Base-by-base conservation (phyloP, 106 monocot genomes). In the Dactylorhiza incarnata region DNA sequence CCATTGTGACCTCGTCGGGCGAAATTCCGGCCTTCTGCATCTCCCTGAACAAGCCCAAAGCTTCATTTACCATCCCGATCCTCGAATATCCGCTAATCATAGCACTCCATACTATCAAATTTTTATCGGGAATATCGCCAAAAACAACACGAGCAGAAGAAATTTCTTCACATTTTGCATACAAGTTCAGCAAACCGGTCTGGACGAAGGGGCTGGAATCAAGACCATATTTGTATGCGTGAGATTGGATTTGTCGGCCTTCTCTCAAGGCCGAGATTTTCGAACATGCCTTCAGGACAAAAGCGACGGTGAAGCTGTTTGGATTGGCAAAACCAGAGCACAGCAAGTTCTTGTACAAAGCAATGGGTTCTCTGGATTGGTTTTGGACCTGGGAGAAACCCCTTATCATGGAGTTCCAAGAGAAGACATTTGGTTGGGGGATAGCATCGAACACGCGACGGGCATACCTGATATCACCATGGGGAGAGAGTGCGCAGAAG, bases 1-100 rank as follows among this genome's bases (percentile, higher is more conserved):
- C 91, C 94, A 99, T 99, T 1, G 97, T 94, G 20, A 99, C 87
- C 87, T 94, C 94, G 79, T 94, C 94, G 19, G 94, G 97, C 23
- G 16, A 37, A n/a, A 91, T 75, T 8, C 84, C 87, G 24, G 48
- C 79, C 47, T 79, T 86, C 54, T 94, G 94, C 91, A 94, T 91
- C 45, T 89, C 80, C 76, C 86, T 81, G 71, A 99, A 99, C 81
- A 99, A 49, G 3, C 45, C 86, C 73, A 99, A 65, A 11, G 91
- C 84, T 77, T 94, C 91, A 68, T 94, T 89, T 11, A 87, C 91
- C 84, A 87, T 75, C 44, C 94, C 94, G 29, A 91, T 73, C 72
- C 91, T 89, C 8, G 94, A 76, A 68, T 91, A 99, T 72, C 94
- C 94, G 62, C 89, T 80, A 45, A 99, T 99, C 94, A 99, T 94